Conservation (phyloP, 2,329 filamentous ascomycete species). For the Curvularia hawaiiensis region DNA sequence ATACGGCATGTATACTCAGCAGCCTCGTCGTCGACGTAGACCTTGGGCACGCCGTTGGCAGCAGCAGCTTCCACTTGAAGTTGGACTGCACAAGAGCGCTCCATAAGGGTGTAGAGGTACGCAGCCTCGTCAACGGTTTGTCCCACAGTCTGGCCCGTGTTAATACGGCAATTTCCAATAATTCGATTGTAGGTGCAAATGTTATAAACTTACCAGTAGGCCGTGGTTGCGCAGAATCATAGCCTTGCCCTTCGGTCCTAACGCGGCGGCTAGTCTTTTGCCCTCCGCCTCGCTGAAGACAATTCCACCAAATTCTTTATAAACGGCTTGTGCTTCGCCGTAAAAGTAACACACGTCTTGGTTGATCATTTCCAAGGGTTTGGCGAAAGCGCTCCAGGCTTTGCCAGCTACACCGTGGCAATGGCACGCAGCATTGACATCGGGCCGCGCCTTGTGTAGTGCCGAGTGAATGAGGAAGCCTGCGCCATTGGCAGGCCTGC, state of each 20-base stretch:
- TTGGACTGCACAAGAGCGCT: slow-evolving; percentile 72
- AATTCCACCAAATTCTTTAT: slow-evolving; percentile 67
- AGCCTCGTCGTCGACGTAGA: slow-evolving; percentile 61
- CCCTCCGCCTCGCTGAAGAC: slow-evolving; percentile 70
- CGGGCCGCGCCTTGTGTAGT: slow-evolving; percentile 67
- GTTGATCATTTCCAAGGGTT: slow-evolving; percentile 71
- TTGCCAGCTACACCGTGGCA: slow-evolving; percentile 70
- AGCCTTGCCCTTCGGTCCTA: slow-evolving; percentile 66
- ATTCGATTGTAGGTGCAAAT: neutral
- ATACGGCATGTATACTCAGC: slow-evolving; percentile 60
- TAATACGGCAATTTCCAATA: slow-evolving; percentile 1
- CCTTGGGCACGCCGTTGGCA: slow-evolving; percentile 57
- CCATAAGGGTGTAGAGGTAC: slow-evolving; percentile 71
- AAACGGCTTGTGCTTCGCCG: slow-evolving; percentile 66
- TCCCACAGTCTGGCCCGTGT: slow-evolving; percentile 61
- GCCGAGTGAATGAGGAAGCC: slow-evolving; percentile 74
- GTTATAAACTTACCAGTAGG: slow-evolving; percentile 53
- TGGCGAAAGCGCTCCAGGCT: slow-evolving; percentile 70
- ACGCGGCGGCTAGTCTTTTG: slow-evolving; percentile 63
- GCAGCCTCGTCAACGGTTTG: slow-evolving; percentile 75
- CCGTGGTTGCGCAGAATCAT: slow-evolving; percentile 75
- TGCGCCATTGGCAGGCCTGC: slow-evolving; percentile 66
- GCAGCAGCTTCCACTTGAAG: slow-evolving; percentile 70
- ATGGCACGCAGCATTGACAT: slow-evolving; percentile 71
- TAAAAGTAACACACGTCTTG: slow-evolving; percentile 71